phyloP scores from a whole-genome alignment of 768 basidiomycete species.

The Sporobolomyces pararoseus region DNA sequence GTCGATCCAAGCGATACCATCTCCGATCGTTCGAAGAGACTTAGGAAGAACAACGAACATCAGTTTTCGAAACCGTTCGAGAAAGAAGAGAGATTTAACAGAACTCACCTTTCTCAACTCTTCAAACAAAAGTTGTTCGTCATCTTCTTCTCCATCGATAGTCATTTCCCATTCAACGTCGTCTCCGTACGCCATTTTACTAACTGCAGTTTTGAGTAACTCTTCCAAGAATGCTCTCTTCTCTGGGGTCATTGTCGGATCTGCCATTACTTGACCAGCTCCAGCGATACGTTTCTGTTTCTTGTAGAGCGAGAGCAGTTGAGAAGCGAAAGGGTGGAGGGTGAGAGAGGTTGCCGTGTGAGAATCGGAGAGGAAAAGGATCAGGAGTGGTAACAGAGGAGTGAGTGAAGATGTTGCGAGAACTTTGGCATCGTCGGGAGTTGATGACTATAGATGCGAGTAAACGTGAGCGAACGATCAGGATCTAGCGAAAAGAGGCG shows the following conservation, averaged over 20 bases:
- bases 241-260: conserved; percentile 50
- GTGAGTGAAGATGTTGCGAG: conserved; percentile 13
- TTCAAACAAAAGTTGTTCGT: conserved; percentile 82
- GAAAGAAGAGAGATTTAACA: too few species aligned
- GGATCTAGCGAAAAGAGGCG: neutral
- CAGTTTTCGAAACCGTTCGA: neutral
- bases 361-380: conserved; percentile 83
- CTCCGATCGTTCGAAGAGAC: conserved; percentile 82
- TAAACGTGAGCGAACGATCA: neutral
- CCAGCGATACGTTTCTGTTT: conserved; percentile 54
- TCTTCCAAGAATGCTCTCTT: conserved; percentile 72
- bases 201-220: conserved; percentile 70
- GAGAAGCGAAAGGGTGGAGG: conserved; percentile 73
- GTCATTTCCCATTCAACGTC: conserved; percentile 54
- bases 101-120: conserved; percentile 70
- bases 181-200: conserved; percentile 83
- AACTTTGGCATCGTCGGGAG: conserved; percentile 20
- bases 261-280: conserved; percentile 54
- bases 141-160: conserved; percentile 68
- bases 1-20: conserved; percentile 79
- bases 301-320: conserved; percentile 75
- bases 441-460: conserved; percentile 1
- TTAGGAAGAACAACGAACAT: conserved; percentile 49
- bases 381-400: conserved; percentile 66
- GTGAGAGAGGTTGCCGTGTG: conserved; percentile 85